Percentiles rank a stretch among this genome's conserved stretches.
Conservation (phyloP, 495 filamentous ascomycete genomes). For the Talaromyces nanjingensis region DNA sequence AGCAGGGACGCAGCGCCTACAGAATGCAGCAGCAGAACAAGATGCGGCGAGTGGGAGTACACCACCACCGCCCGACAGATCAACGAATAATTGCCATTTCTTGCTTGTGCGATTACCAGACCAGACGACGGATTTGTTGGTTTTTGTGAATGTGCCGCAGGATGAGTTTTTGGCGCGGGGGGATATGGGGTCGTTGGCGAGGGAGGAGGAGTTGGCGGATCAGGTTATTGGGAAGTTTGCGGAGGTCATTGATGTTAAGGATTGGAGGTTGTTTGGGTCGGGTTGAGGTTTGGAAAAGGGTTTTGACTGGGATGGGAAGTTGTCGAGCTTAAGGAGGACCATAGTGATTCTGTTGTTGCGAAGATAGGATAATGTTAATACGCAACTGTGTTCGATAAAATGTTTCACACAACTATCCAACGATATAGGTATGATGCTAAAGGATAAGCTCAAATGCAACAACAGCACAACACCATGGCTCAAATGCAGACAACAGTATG, state of each 20-base stretch:
- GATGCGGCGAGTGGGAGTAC: not conserved
- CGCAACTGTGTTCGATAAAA: not conserved
- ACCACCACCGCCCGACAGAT: constrained; percentile 12
- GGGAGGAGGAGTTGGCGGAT: constrained; percentile 55
- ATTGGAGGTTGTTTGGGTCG: constrained; percentile 73
- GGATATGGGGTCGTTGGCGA: constrained; percentile 32
- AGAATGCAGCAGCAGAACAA: not conserved
- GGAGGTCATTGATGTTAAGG: constrained; percentile 64
- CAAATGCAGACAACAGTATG: constrained; percentile 4
- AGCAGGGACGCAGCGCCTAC: not conserved
- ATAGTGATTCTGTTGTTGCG: not conserved
- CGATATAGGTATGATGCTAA: not conserved
- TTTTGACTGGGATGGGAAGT: not conserved
- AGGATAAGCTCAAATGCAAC: constrained; percentile 4
- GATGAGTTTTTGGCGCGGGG: constrained; percentile 51
- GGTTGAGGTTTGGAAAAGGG: not conserved
- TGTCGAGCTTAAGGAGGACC: not conserved
- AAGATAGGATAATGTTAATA: not conserved
- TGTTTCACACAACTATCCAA: not conserved
- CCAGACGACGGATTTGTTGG: constrained; percentile 76
- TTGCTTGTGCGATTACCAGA: constrained; percentile 63
- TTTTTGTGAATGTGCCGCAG: constrained; percentile 86
- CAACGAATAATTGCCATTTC: constrained; percentile 27
- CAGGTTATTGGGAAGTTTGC: constrained; percentile 58
- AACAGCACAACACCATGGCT: not conserved